A percentile compares a stretch with the other conserved stretches of the same genome.
These are phyloP conservation scores for Rhynchospora pubera DNA, from an alignment of 176 grass and related monocot species.

Conservation along the genomic window DNA sequence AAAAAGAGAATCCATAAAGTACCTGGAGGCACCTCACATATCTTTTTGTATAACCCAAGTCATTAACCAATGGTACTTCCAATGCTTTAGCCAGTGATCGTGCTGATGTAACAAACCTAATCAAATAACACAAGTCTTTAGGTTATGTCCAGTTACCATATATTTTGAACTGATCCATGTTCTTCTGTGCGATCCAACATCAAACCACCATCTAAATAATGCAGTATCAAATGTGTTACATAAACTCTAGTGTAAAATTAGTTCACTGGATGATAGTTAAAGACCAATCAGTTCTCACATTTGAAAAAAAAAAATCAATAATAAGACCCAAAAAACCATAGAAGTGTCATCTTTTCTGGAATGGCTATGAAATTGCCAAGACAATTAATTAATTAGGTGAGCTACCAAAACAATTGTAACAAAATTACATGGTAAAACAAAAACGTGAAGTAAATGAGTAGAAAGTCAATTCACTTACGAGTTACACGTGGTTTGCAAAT, in stretches of 20 bases:
- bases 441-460: constrained; percentile 18
- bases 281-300: background rate
- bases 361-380: background rate
- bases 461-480: constrained; percentile 60
- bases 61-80: constrained; percentile 97
- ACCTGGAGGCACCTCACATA: constrained; percentile 98
- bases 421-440: constrained; percentile 8
- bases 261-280: background rate
- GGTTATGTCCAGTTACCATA: background rate
- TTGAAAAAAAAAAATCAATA: background rate
- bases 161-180: background rate
- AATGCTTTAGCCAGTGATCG: constrained; percentile 80
- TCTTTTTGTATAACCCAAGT: constrained; percentile 98
- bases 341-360: background rate
- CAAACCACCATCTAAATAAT: background rate
- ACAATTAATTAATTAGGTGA: background rate
- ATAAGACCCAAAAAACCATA: background rate
- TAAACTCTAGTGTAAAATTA: background rate
- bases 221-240: background rate
- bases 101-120: constrained; percentile 84
- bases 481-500: constrained; percentile 88
- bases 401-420: background rate
- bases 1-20: constrained; percentile 10
- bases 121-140: constrained; percentile 21
- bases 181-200: background rate